Base-by-base conservation (phyloP, 345 rosid genomes). In the Erodium maritimum region DNA sequence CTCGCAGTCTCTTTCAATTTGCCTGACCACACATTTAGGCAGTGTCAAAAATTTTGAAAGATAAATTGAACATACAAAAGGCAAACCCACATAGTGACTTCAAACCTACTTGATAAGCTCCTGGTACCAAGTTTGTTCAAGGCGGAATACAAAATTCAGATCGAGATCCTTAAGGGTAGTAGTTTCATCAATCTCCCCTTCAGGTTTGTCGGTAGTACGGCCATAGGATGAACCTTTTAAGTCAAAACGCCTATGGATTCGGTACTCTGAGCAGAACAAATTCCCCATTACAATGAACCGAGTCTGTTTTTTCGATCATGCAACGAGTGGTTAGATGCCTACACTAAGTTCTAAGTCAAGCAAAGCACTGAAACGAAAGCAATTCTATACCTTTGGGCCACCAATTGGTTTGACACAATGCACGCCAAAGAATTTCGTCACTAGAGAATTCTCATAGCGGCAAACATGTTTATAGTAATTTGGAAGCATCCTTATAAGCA, bases 281-380 rank as follows among this genome's bases (percentile, higher is more conserved):
- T 93, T 93, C 63, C 95, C 95, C 99, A 93, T 93, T 67, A 93
- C 99, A 16, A 93, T 77, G 54, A 93, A 93, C 45, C 99, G 94
- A 17, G 91, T 85, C 99, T 93, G 82, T 22, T 66, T 68, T n/a
- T 65, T 19, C 54, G 63, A 68, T 61, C 17, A 66, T 2, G 62
- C 61, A 55, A 71, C 20, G 13, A 11, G 53, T 16, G 19, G 69
- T 63, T 57, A 79, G 66, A 64, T 63, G 12, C 48, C 37, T 29
- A 29, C 0, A 42, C 14, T 55, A 63, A 50, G 53, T 58, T 29
- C 29, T 19, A 17, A 29, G 46, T 61, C 2, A 7, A 71, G 51
- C 17, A 61, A 18, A 37, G n/a, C 10, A 45, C 14, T 10, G 13
- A 63, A 19, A 61, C 42, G 1, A 16, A 46, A 53, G 48, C 42